phyloP scores from a whole-genome alignment of 306 rosid genomes.

The Dalbergia cochinchinensis region DNA sequence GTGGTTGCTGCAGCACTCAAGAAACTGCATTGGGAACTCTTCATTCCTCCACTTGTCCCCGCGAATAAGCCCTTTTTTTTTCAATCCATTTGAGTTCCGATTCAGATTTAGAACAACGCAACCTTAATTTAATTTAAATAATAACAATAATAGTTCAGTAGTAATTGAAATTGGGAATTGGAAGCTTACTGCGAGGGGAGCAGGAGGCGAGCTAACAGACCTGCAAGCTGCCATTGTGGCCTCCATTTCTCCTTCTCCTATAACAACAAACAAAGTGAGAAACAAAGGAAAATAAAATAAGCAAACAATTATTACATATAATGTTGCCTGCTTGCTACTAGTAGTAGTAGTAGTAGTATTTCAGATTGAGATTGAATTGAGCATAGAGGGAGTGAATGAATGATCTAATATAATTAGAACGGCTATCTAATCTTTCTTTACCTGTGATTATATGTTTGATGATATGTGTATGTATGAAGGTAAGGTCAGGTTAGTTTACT shows the following conservation, averaged over 20 bases:
- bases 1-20: conserved; percentile 45
- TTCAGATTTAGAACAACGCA: neutral
- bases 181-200: conserved; percentile 62
- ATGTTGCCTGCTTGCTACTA: neutral
- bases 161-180: neutral
- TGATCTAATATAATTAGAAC: neutral
- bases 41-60: conserved; percentile 58
- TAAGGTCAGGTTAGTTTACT: neutral
- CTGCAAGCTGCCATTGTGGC: conserved; percentile 75
- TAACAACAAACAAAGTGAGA: neutral
- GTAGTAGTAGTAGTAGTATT: neutral
- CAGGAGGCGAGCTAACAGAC: conserved; percentile 63
- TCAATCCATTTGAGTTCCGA: conserved; percentile 3
- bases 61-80: conserved; percentile 64
- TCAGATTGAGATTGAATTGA: neutral
- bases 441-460: conserved; percentile 1
- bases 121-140: neutral
- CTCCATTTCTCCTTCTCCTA: conserved; percentile 56
- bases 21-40: conserved; percentile 79
- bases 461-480: neutral
- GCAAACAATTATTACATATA: neutral
- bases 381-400: neutral
- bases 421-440: neutral
- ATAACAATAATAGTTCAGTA: neutral
- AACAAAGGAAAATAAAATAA: neutral